Conservation (phyloP, 768 basidiomycete species). For the Punctularia strigosozonata region DNA sequence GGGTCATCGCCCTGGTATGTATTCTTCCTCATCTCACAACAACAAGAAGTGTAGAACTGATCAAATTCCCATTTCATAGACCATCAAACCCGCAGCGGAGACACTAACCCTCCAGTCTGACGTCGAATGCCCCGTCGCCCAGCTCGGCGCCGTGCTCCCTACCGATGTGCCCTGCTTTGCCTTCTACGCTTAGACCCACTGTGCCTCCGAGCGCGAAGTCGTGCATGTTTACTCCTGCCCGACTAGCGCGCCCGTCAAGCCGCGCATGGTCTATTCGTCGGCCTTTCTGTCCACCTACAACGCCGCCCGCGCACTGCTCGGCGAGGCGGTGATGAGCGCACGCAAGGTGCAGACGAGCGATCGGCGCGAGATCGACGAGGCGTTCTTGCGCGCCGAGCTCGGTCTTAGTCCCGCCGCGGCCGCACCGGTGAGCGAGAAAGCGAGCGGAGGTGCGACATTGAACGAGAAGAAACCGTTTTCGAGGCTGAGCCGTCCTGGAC, state of each 20-base stretch:
- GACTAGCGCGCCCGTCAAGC: constrained; percentile 63
- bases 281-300: constrained; percentile 46
- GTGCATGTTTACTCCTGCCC: constrained; percentile 94
- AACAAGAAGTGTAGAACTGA: too few relatives aligned
- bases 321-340: constrained; percentile 28
- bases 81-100: constrained; percentile 55
- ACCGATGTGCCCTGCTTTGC: too few relatives aligned
- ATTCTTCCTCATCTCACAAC: too few relatives aligned
- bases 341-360: constrained; percentile 80
- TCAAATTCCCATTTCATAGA: constrained; percentile 27
- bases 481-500: constrained; percentile 55
- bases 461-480: constrained; percentile 46
- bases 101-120: too few relatives aligned
- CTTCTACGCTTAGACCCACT: too few relatives aligned
- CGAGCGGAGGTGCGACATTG: constrained; percentile 4
- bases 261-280: constrained; percentile 84
- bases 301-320: constrained; percentile 40
- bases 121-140: too few relatives aligned
- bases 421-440: neutral
- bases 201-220: constrained; percentile 27
- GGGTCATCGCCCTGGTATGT: constrained; percentile 58
- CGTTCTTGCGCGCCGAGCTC: constrained; percentile 49
- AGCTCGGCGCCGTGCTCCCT: too few relatives aligned
- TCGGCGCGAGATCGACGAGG: constrained; percentile 57
- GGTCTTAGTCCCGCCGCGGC: constrained; percentile 19